phyloP scores from a whole-genome alignment of 2,329 filamentous ascomycete species.

The Boeremia exigua region DNA sequence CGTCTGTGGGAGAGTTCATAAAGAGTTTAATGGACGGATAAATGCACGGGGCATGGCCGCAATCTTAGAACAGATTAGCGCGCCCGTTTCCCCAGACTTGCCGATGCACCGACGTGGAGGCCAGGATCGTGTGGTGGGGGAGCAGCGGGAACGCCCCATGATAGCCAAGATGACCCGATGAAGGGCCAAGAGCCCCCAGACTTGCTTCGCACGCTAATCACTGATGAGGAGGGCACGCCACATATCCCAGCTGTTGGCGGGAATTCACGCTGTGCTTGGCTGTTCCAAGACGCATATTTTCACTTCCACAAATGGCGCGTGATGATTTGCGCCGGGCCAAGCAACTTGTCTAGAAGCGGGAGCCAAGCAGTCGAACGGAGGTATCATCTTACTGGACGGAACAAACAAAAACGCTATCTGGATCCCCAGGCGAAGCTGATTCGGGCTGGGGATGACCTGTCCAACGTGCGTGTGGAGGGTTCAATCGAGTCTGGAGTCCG shows the following conservation, averaged over 20 bases:
- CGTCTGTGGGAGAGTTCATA: constrained; percentile 4
- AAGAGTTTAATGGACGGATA: constrained; percentile 14
- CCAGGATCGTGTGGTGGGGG: constrained; percentile 2
- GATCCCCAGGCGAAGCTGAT: constrained; percentile 12
- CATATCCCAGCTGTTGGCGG: constrained; percentile 15
- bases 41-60: constrained; percentile 5
- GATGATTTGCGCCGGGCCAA: constrained; percentile 16
- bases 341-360: constrained; percentile 13
- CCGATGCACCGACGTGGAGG: constrained; percentile 1
- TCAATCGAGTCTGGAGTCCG: constrained; percentile 20
- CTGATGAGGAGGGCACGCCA: constrained; percentile 10
- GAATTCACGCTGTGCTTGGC: constrained; percentile 20
- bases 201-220: constrained; percentile 9
- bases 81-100: constrained; percentile 10
- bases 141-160: not conserved
- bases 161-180: not conserved
- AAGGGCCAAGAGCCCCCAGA: constrained; percentile 6
- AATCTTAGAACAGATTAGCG: constrained; percentile 5
- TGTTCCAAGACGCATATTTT: constrained; percentile 19
- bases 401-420: constrained; percentile 13
- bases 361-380: constrained; percentile 11
- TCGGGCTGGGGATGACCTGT: constrained; percentile 12
- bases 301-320: constrained; percentile 21
- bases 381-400: constrained; percentile 20
- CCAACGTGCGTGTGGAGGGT: constrained; percentile 23